Percentiles rank a stretch among this genome's conserved stretches.
Conservation (phyloP, 352 stramenopile genomes). For the Phytophthora litchii region DNA sequence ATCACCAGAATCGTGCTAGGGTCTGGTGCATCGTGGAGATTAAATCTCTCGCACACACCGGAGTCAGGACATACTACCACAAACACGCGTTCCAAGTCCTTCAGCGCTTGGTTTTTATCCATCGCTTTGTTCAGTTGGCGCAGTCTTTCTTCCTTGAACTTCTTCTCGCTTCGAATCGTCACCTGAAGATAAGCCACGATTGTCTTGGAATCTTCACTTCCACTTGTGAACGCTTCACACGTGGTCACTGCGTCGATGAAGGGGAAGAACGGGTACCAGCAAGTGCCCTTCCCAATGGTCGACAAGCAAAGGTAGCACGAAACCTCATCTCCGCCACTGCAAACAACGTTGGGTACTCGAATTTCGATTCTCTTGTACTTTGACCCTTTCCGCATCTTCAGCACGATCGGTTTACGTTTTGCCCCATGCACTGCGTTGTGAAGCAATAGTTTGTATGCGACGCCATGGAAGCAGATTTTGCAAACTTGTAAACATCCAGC, state of each 20-base stretch:
- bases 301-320: not conserved
- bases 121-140: not conserved
- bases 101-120: not conserved
- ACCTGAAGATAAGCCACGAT: not conserved
- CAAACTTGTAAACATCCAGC: slow-evolving; percentile 24
- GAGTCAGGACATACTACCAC: not conserved
- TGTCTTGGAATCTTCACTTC: not conserved
- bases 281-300: not conserved
- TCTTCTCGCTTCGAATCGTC: not conserved
- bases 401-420: slow-evolving; percentile 13
- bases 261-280: not conserved
- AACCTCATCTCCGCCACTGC: not conserved
- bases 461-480: slow-evolving; percentile 12
- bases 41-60: not conserved
- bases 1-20: not conserved
- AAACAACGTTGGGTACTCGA: not conserved
- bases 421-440: slow-evolving; percentile 17
- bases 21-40: not conserved
- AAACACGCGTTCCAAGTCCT: not conserved
- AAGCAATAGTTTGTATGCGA: slow-evolving; percentile 19
- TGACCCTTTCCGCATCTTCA: slow-evolving; percentile 24
- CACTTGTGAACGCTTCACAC: not conserved
- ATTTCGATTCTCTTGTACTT: slow-evolving; percentile 13
- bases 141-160: not conserved
- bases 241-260: not conserved